phyloP scores from a whole-genome alignment of 148 eudicot species.

The Vaccinium macrocarpon region DNA sequence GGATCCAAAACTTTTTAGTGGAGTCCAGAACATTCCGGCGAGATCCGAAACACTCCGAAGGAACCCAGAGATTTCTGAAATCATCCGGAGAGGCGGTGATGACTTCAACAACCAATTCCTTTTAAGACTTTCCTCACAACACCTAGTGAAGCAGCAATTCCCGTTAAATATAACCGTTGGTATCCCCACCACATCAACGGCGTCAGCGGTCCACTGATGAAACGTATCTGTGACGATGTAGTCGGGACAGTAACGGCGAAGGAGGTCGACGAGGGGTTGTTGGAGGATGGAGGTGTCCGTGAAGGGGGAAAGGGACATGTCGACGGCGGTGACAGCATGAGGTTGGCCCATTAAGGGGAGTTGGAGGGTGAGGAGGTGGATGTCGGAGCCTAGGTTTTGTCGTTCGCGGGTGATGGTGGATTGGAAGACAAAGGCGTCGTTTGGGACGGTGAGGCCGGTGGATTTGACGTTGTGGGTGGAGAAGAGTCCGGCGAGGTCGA shows the following conservation, averaged over 20 bases:
- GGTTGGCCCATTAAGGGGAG: not conserved
- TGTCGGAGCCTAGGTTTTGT: not conserved
- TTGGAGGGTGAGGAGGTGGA: constrained; percentile 18
- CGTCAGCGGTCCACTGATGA: constrained; percentile 17
- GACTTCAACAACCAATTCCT: not conserved
- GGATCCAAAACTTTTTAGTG: too few species aligned
- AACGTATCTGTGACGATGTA: constrained; percentile 18
- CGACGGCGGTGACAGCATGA: constrained; percentile 4
- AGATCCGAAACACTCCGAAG: too few species aligned
- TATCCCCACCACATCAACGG: not conserved
- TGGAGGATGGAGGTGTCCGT: constrained; percentile 20
- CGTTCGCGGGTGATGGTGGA: constrained; percentile 5
- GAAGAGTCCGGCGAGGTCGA: constrained; percentile 21
- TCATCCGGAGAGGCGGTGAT: too few species aligned
- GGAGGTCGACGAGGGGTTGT: constrained; percentile 3
- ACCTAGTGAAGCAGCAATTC: constrained; percentile 14
- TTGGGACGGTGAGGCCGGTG: constrained; percentile 13
- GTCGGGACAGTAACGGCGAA: constrained; percentile 9
- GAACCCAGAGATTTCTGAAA: too few species aligned
- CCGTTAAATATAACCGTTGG: constrained; percentile 21
- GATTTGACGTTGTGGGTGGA: constrained; percentile 20
- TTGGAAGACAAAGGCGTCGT: constrained; percentile 15
- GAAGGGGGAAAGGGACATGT: constrained; percentile 11
- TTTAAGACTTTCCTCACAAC: not conserved
- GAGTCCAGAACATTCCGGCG: too few species aligned